A percentile compares a stretch with the other conserved stretches of the same genome.
phyloP scores from a whole-genome alignment of 2,329 filamentous ascomycete genomes.

The Uncinocarpus reesii region DNA sequence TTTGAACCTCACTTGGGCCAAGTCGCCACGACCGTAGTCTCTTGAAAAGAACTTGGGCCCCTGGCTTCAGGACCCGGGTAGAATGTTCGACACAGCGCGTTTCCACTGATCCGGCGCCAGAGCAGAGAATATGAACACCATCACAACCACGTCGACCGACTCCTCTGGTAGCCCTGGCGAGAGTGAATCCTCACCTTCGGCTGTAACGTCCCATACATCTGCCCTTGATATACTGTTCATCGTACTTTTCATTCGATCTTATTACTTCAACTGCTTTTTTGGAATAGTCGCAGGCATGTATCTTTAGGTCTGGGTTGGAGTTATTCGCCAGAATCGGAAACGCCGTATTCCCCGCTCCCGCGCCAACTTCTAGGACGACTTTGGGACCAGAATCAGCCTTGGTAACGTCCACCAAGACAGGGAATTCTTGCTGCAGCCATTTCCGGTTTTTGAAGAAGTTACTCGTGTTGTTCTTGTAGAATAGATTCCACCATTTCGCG shows the following conservation, averaged over 20 bases:
- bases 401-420: slow-evolving; percentile 68
- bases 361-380: slow-evolving; percentile 78
- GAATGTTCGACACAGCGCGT: slow-evolving; percentile 69
- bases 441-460: slow-evolving; percentile 99
- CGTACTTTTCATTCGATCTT: slow-evolving; percentile 66
- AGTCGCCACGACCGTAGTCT: slow-evolving; percentile 89
- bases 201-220: slow-evolving; percentile 87
- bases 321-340: slow-evolving; percentile 83
- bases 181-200: slow-evolving; percentile 45
- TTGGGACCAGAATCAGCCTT: slow-evolving; percentile 57
- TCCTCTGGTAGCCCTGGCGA: slow-evolving; percentile 66
- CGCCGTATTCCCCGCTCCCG: slow-evolving; percentile 90
- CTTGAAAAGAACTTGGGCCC: slow-evolving; percentile 89
- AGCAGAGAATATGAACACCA: slow-evolving; percentile 97
- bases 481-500: slow-evolving; percentile 94
- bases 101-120: slow-evolving; percentile 76
- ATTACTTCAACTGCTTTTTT: slow-evolving; percentile 93
- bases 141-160: slow-evolving; percentile 81
- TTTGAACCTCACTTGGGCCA: slow-evolving; percentile 94
- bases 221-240: slow-evolving; percentile 63
- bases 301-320: slow-evolving; percentile 66
- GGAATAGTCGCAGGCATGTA: slow-evolving; percentile 94
- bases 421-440: slow-evolving; percentile 94
- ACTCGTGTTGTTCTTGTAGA: slow-evolving; percentile 93
- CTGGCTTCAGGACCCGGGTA: slow-evolving; percentile 75